Conservation (phyloP, 1,284 basidiomycete species). For the Cystobasidium pallidum region DNA sequence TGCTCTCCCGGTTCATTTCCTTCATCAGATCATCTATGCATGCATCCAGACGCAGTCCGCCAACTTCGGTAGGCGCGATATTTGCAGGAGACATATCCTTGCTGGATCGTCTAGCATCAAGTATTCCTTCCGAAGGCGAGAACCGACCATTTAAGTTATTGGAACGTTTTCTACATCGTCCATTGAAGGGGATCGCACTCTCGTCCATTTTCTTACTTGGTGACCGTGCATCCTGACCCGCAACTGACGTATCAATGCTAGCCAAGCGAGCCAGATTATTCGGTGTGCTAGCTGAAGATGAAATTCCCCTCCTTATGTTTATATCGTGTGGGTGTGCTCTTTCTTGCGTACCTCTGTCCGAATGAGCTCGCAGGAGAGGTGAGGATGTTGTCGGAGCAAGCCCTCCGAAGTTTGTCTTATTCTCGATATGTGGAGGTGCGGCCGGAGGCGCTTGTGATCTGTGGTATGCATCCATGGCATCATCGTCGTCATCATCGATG, state of each 20-base stretch:
- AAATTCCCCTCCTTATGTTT: slow-evolving; percentile 14
- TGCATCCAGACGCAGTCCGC: slow-evolving; percentile 21
- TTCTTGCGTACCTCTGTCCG: neutral
- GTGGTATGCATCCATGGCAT: slow-evolving; percentile 7
- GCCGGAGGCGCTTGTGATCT: neutral
- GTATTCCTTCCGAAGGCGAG: neutral
- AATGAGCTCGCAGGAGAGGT: slow-evolving; percentile 3
- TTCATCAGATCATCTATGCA: slow-evolving; percentile 35
- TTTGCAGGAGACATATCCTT: neutral
- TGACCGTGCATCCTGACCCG: neutral
- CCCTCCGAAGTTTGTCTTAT: neutral
- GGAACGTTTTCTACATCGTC: neutral
- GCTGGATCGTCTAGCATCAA: neutral
- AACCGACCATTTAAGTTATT: neutral
- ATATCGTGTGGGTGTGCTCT: neutral
- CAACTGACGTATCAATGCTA: neutral
- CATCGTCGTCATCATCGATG: slow-evolving; percentile 28
- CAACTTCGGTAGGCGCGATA: slow-evolving; percentile 3
- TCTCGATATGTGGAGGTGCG: neutral
- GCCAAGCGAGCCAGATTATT: slow-evolving; percentile 17
- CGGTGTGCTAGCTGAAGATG: slow-evolving; percentile 27
- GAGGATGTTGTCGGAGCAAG: neutral
- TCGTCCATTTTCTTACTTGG: slow-evolving; percentile 3
- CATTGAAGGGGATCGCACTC: slow-evolving; percentile 10
- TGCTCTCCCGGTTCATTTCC: slow-evolving; percentile 38